Conservation (phyloP, 176 grass and related monocot species). For the Guadua angustifolia region DNA sequence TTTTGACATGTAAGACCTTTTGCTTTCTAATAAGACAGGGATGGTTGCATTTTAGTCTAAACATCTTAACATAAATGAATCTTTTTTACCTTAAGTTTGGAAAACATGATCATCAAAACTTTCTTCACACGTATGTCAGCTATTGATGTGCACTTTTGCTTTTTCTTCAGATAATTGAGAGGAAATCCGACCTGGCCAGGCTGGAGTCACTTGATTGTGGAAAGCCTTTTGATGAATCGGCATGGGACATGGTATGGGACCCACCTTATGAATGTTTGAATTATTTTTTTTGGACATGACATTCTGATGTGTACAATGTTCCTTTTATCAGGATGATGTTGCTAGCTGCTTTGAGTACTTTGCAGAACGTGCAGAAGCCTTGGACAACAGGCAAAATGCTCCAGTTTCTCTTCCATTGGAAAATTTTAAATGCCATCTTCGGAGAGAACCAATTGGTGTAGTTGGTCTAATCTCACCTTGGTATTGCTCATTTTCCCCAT, state of each 20-base stretch:
- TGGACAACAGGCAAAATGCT: constrained; percentile 86
- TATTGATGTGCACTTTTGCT: constrained; percentile 8
- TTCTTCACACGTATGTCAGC: not conserved
- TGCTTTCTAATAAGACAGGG: not conserved
- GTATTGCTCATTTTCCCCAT: constrained; percentile 46
- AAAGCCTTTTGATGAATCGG: constrained; percentile 96
- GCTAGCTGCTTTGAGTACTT: constrained; percentile 97
- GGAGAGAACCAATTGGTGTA: constrained; percentile 92
- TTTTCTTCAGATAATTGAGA: constrained; percentile 72
- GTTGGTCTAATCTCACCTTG: constrained; percentile 95
- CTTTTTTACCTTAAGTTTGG: not conserved
- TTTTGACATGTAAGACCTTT: not conserved
- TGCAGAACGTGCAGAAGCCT: constrained; percentile 75
- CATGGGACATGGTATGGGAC: constrained; percentile 85
- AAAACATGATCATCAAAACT: not conserved
- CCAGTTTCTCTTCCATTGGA: constrained; percentile 81
- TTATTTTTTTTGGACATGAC: not conserved
- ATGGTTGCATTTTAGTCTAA: not conserved
- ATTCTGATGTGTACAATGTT: constrained; percentile 29
- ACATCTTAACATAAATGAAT: not conserved
- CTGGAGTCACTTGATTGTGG: constrained; percentile 85
- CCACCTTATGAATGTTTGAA: constrained; percentile 4
- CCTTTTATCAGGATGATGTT: constrained; percentile 86
- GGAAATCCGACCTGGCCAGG: constrained; percentile 82
- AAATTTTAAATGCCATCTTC: constrained; percentile 82